Conservation (phyloP, 2,329 filamentous ascomycete species). For the Fusarium citri region DNA sequence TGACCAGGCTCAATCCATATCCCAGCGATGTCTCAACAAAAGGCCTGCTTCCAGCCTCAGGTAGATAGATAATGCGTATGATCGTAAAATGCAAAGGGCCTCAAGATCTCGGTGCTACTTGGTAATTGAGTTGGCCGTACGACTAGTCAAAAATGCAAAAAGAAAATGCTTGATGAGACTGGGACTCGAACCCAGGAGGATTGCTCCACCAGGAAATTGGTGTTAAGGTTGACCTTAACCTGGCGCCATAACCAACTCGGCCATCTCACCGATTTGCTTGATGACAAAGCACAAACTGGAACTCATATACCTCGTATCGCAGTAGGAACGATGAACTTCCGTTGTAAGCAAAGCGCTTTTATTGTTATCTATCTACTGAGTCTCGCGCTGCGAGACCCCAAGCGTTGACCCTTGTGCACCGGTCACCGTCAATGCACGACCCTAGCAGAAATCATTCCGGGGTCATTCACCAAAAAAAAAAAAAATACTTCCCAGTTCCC, state of each 20-base stretch:
- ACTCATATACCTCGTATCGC: fast-evolving
- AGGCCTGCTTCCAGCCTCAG: not conserved
- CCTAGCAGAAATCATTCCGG: not conserved
- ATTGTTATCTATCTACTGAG: not conserved
- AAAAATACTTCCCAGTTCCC: fast-evolving
- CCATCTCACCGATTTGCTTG: constrained; percentile 32
- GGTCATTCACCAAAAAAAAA: fast-evolving
- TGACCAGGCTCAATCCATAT: not conserved
- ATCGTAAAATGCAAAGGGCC: not conserved
- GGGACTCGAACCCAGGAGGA: constrained; percentile 37
- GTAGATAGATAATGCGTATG: no score
- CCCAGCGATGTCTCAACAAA: not conserved
- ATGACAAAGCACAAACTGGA: constrained; percentile 8
- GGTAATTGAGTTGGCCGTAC: not conserved
- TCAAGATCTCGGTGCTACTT: not conserved
- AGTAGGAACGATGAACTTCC: no score
- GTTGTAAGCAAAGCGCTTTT: not conserved
- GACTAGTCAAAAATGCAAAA: not conserved
- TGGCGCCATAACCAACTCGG: constrained; percentile 38
- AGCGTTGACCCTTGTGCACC: fast-evolving
- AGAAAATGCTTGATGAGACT: constrained; percentile 22
- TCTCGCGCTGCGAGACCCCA: not conserved
- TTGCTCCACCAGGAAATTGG: constrained; percentile 36
- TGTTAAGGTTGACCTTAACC: constrained; percentile 38
- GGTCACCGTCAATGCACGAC: no score